Base-by-base conservation (phyloP, 192 early-diverging fungal genomes). In the Gigaspora rosea region DNA sequence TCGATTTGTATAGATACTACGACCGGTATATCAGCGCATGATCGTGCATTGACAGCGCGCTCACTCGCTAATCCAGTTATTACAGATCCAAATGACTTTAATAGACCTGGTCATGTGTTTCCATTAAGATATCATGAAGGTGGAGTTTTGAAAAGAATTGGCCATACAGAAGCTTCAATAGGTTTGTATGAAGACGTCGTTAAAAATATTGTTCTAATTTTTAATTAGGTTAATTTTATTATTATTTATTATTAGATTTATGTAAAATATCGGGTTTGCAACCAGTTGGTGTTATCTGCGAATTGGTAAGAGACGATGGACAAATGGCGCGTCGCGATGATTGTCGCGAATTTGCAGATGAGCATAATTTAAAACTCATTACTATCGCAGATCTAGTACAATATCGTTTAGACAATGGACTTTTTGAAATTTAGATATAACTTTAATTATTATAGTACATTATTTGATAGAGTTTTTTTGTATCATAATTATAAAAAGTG, bases 251-350 rank as follows among this genome's bases (percentile, higher is more conserved):
- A 27, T 72, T 59, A 83, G 93, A 99, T 82, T 82, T 99, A 71
- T 94, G 93, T 79, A 88, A 90, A 65, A 82, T 99, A 72, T 91
- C 96, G 0, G 93, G 93, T 0, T 85, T 94, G 57, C 82, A 85
- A 67, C 92, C 92, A 16, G 96, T 94, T 0, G 96, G 94, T 3
- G 96, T 95, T 46, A 95, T 99, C 67, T 94, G 93, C 73, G 97
- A 99, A 85, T 80, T 99, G 64, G 92, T 97, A 22, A 94, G 90
- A 62, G 92, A 98, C 51, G 91, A 95, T 80, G 97, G 98, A 3
- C 87, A 85, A 0, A 98, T 99, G 96, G 96, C 97, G 57, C 88
- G 98, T 36, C 81, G 97, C 20, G 94, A 97, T 80, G 96, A 98
- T 82, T 93, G 97, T 66, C 83, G 85, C 57, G 81, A 73, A 15